phyloP scores from a whole-genome alignment of 345 rosid species.

The Anastatica hierochuntica region DNA sequence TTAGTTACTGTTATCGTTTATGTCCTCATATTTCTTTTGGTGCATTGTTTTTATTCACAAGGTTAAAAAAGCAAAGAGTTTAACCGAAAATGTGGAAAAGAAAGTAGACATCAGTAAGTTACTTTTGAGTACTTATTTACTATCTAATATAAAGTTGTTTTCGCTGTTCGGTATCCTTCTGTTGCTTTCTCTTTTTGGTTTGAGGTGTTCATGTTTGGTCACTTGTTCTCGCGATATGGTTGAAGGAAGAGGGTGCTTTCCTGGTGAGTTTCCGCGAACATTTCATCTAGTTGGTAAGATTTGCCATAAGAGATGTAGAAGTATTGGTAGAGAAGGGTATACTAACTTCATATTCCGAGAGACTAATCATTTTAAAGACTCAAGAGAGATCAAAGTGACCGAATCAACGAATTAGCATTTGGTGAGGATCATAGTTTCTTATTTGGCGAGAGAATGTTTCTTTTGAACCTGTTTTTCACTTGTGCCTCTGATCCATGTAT shows the following conservation, averaged over 20 bases:
- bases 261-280: not conserved
- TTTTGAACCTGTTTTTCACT: too few species aligned
- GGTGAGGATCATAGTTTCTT: too few species aligned
- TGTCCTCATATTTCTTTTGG: not conserved
- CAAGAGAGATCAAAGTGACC: too few species aligned
- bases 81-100: not conserved
- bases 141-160: not conserved
- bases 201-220: not conserved
- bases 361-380: too few species aligned
- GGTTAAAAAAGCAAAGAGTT: constrained; percentile 13
- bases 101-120: constrained; percentile 16
- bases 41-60: constrained; percentile 9
- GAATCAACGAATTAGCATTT: too few species aligned
- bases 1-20: not conserved
- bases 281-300: too few species aligned
- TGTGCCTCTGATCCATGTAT: too few species aligned
- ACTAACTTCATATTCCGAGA: too few species aligned
- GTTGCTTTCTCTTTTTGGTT: not conserved
- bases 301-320: too few species aligned
- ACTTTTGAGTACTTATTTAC: not conserved
- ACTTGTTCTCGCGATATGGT: not conserved
- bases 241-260: not conserved
- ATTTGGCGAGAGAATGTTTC: too few species aligned
- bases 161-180: not conserved
- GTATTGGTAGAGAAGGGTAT: too few species aligned